phyloP scores from a whole-genome alignment of 2,329 filamentous ascomycete genomes.

The Fusarium xylarioides region DNA sequence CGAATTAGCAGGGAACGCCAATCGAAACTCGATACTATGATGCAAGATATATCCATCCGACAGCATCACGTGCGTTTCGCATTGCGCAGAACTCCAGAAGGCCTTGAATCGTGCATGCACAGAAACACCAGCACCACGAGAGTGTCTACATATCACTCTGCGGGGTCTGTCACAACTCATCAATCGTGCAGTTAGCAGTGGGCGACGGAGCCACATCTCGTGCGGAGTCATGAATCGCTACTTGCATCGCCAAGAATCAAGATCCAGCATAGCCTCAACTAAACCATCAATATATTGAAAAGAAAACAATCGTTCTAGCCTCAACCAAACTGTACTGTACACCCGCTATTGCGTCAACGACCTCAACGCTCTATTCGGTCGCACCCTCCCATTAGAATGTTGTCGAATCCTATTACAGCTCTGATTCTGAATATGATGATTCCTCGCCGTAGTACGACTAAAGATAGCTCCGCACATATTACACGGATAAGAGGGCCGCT shows the following conservation, averaged over 20 bases:
- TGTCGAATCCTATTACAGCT: background rate
- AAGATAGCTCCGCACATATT: background rate
- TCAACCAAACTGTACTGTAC: too few species aligned
- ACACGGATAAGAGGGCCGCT: background rate
- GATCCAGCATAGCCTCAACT: background rate
- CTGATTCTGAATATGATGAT: background rate
- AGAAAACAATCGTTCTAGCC: background rate
- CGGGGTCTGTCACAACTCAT: background rate
- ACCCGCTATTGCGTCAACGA: background rate
- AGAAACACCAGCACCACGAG: too few species aligned
- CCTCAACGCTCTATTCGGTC: background rate
- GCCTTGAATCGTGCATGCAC: background rate
- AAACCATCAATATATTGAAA: background rate
- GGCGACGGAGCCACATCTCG: background rate
- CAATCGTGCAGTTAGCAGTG: background rate
- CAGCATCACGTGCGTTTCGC: background rate
- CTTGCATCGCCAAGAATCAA: background rate
- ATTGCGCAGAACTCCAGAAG: background rate
- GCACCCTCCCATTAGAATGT: background rate
- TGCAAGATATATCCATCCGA: background rate
- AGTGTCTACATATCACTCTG: background rate
- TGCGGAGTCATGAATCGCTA: background rate
- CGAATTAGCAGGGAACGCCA: background rate
- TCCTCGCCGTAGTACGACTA: background rate
- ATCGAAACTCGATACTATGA: fast-evolving